Conservation (phyloP, 768 basidiomycete genomes). For the Trametes meyenii region DNA sequence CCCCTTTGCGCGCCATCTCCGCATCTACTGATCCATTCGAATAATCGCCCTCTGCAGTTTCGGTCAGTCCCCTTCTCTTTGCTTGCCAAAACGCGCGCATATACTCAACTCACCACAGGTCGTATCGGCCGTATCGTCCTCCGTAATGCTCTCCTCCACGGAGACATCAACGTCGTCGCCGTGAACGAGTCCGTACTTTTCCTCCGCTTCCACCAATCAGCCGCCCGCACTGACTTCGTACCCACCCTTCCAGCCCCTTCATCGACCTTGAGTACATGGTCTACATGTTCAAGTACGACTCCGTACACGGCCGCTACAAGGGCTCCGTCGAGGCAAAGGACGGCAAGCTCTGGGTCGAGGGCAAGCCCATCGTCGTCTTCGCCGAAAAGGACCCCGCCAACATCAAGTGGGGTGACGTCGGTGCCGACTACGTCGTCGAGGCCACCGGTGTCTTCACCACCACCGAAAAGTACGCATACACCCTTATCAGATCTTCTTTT, state of each 20-base stretch:
- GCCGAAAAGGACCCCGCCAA: constrained; percentile 84
- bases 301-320: constrained; percentile 91
- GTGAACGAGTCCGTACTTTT: constrained; percentile 80
- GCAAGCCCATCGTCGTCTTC: constrained; percentile 75
- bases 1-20: constrained; percentile 8
- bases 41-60: constrained; percentile 52
- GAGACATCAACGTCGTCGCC: constrained; percentile 84
- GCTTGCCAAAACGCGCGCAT: background rate
- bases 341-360: constrained; percentile 87
- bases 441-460: constrained; percentile 99
- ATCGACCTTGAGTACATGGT: constrained; percentile 98
- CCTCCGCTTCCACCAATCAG: constrained; percentile 1
- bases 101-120: constrained; percentile 49
- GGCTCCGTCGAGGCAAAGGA: constrained; percentile 81
- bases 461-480: constrained; percentile 67
- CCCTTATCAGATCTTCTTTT: background rate
- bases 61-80: constrained; percentile 51
- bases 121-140: constrained; percentile 99
- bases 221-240: constrained; percentile 10
- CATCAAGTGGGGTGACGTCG: constrained; percentile 81
- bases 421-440: constrained; percentile 94
- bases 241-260: constrained; percentile 71
- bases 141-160: constrained; percentile 84
- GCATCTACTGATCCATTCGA: constrained; percentile 14
- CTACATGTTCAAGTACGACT: constrained; percentile 99